Percentiles rank a stretch among this genome's conserved stretches.
These are phyloP conservation scores for Ganoderma multipileum DNA, from an alignment of 1,284 basidiomycete species.

Conservation along the genomic window DNA sequence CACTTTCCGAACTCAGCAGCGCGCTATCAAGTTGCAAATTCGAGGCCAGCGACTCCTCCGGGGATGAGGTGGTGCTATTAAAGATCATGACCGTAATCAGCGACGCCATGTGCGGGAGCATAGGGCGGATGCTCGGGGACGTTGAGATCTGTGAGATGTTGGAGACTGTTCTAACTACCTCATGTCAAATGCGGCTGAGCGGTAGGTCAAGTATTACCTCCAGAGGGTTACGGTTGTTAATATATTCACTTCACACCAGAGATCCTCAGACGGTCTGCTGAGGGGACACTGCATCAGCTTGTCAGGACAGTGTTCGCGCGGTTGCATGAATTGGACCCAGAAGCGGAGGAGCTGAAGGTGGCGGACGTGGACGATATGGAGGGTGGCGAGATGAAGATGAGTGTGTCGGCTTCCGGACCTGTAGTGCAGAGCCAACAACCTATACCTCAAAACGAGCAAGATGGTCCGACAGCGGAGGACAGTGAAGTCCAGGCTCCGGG, in stretches of 20 bases:
- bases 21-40: constrained; percentile 97
- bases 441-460: constrained; percentile 3
- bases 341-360: constrained; percentile 72
- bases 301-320: constrained; percentile 85
- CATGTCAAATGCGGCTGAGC: constrained; percentile 94
- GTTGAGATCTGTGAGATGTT: constrained; percentile 98
- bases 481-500: background rate
- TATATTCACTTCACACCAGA: constrained; percentile 52
- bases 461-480: background rate
- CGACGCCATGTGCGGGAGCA: constrained; percentile 76
- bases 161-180: constrained; percentile 96
- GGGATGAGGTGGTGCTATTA: constrained; percentile 95
- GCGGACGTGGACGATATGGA: constrained; percentile 50
- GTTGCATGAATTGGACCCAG: constrained; percentile 72
- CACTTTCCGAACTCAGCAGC: constrained; percentile 86
- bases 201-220: constrained; percentile 59
- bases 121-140: constrained; percentile 82
- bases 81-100: constrained; percentile 93
- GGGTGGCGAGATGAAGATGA: constrained; percentile 68
- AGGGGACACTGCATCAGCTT: constrained; percentile 91
- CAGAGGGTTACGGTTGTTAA: constrained; percentile 19
- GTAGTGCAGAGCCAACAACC: constrained; percentile 5
- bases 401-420: constrained; percentile 43
- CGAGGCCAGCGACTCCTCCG: constrained; percentile 94
- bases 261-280: constrained; percentile 90